A percentile compares a stretch with the other conserved stretches of the same genome.
Evolutionary conservation across 1,284 basidiomycete genomes (phyloP).

Genomic region (Earliella scabrosa): DNA sequence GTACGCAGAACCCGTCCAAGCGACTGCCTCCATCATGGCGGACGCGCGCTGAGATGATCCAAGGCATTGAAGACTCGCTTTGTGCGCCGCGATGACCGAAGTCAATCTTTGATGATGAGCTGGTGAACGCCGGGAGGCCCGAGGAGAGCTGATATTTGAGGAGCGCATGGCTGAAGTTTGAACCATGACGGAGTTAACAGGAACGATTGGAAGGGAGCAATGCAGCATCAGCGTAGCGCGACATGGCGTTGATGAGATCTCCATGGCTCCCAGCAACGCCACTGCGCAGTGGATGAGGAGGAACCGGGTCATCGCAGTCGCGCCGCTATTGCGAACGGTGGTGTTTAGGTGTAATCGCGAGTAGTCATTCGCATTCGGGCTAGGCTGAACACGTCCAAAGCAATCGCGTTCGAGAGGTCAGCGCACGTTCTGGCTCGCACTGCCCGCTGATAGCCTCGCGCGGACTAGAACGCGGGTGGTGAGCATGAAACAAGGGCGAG

Average conservation of each 20-base stretch:
- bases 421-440: background rate
- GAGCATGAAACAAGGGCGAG: background rate
- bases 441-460: background rate
- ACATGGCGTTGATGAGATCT: conserved; percentile 18
- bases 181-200: background rate
- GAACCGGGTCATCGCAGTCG: too few relatives aligned
- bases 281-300: background rate
- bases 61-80: background rate
- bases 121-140: too few relatives aligned
- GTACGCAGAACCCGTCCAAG: background rate
- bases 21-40: background rate
- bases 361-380: too few relatives aligned
- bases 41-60: background rate
- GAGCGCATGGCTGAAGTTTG: background rate
- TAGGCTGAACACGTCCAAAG: too few relatives aligned
- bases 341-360: too few relatives aligned
- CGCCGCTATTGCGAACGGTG: too few relatives aligned
- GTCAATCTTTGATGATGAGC: background rate
- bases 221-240: background rate
- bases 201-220: background rate
- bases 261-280: conserved; percentile 1
- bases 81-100: background rate
- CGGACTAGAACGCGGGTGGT: background rate
- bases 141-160: background rate
- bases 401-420: too few relatives aligned